Percentiles rank a stretch among this genome's conserved stretches.
Conservation (phyloP, 2,329 filamentous ascomycete species). For the Claviceps humidiphila region DNA sequence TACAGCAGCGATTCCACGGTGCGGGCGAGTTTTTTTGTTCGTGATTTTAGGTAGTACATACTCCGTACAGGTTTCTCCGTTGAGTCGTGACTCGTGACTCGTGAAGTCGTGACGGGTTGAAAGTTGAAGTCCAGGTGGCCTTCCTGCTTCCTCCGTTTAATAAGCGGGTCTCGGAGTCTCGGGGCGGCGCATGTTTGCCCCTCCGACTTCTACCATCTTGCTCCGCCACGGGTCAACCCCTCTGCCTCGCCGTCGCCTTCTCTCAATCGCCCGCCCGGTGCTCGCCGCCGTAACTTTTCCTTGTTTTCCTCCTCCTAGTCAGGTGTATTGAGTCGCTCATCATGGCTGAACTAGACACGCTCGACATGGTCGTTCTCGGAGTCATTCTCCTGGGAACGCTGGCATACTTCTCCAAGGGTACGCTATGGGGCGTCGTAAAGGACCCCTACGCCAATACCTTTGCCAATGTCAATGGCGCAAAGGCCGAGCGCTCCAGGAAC, state of each 20-base stretch:
- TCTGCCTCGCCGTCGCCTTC: background rate
- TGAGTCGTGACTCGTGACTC: too few species aligned
- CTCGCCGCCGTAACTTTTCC: background rate
- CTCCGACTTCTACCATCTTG: too few species aligned
- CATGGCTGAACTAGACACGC: constrained; percentile 93
- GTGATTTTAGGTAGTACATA: too few species aligned
- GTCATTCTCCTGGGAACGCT: constrained; percentile 73
- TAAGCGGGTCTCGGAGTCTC: too few species aligned
- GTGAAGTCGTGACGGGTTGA: too few species aligned
- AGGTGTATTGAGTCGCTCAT: background rate
- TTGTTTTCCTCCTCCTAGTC: background rate
- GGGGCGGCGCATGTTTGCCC: too few species aligned
- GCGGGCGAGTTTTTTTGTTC: too few species aligned
- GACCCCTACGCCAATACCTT: constrained; percentile 76
- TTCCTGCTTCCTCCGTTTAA: too few species aligned
- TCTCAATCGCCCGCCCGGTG: background rate
- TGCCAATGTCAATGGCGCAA: constrained; percentile 54
- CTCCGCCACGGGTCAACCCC: too few species aligned
- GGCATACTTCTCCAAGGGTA: constrained; percentile 97
- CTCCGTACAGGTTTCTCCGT: too few species aligned
- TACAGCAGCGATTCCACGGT: too few species aligned
- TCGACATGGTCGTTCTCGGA: constrained; percentile 86
- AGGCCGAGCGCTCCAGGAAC: constrained; percentile 76
- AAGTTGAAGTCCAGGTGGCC: too few species aligned
- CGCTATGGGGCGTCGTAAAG: constrained; percentile 77